These are phyloP conservation scores for Escallonia rubra DNA, from an alignment of 129 eudicot genomes.

Conservation along the genomic window DNA sequence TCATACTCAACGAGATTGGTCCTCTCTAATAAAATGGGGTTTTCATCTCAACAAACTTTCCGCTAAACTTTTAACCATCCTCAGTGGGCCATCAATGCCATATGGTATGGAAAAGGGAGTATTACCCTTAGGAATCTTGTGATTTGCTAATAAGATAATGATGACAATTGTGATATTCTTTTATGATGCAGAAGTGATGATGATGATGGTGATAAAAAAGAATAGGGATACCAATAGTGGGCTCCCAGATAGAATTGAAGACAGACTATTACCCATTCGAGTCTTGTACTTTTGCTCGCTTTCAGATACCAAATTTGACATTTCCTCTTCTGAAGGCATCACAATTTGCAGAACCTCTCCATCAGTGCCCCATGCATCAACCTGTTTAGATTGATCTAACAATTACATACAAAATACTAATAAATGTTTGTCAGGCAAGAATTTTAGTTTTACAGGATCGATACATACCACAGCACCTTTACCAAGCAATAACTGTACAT, in stretches of 20 bases:
- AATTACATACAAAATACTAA: background rate
- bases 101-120: no score
- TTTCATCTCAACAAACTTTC: no score
- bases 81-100: no score
- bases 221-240: background rate
- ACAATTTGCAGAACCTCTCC: slow-evolving; percentile 63
- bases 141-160: no score
- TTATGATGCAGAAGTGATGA: background rate
- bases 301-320: slow-evolving; percentile 41
- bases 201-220: background rate
- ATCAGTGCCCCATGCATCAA: slow-evolving; percentile 82
- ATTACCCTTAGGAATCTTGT: no score
- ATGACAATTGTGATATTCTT: no score
- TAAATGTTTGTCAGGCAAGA: no score
- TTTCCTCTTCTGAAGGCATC: slow-evolving; percentile 65
- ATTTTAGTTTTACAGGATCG: background rate
- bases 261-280: slow-evolving; percentile 49
- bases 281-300: slow-evolving; percentile 48
- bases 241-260: background rate
- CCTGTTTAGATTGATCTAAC: slow-evolving; percentile 22
- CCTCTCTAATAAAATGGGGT: no score
- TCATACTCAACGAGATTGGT: no score
- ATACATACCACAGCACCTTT: slow-evolving; percentile 70
- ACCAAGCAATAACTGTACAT: slow-evolving; percentile 72
- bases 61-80: no score